Percentiles rank a stretch among this genome's conserved stretches.
These are phyloP conservation scores for Plantago major DNA, from an alignment of 257 asterid genomes.

Conservation along the genomic window DNA sequence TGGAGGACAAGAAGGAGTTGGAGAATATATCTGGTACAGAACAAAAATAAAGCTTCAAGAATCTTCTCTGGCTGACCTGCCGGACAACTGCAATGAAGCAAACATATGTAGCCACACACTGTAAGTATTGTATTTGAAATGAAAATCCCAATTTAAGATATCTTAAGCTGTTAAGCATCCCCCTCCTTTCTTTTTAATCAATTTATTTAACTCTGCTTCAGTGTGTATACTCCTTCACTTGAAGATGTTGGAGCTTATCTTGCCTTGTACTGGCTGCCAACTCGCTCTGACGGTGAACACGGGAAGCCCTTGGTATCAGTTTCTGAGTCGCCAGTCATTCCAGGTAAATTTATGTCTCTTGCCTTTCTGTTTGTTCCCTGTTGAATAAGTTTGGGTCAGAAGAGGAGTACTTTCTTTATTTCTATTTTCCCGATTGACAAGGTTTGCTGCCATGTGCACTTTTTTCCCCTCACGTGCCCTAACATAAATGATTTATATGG, in stretches of 20 bases:
- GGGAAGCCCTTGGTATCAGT: slow-evolving; percentile 69
- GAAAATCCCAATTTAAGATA: not conserved
- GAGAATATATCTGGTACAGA: slow-evolving; percentile 85
- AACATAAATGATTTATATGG: slow-evolving; percentile 27
- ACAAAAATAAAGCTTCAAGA: slow-evolving; percentile 52
- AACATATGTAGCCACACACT: slow-evolving; percentile 44
- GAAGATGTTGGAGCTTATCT: slow-evolving; percentile 83
- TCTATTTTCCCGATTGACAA: slow-evolving; percentile 1
- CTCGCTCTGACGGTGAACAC: slow-evolving; percentile 64
- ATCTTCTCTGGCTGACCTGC: slow-evolving; percentile 54
- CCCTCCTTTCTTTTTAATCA: slow-evolving; percentile 1
- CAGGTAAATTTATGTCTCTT: slow-evolving; percentile 43
- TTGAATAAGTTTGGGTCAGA: too few species aligned
- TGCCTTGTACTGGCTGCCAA: slow-evolving; percentile 81
- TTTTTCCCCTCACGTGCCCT: slow-evolving; percentile 12
- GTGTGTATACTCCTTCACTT: slow-evolving; percentile 66
- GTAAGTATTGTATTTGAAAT: slow-evolving; percentile 43
- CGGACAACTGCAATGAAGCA: slow-evolving; percentile 40
- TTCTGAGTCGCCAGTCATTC: slow-evolving; percentile 69
- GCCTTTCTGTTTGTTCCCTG: not conserved
- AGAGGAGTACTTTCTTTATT: too few species aligned
- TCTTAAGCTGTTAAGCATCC: not conserved
- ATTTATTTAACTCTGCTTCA: slow-evolving; percentile 32
- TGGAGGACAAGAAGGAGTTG: slow-evolving; percentile 88
- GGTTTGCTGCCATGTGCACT: slow-evolving; percentile 7